Evolutionary conservation across 2,329 filamentous ascomycete species (phyloP).

Genomic region (Cladosporium sp.): DNA sequence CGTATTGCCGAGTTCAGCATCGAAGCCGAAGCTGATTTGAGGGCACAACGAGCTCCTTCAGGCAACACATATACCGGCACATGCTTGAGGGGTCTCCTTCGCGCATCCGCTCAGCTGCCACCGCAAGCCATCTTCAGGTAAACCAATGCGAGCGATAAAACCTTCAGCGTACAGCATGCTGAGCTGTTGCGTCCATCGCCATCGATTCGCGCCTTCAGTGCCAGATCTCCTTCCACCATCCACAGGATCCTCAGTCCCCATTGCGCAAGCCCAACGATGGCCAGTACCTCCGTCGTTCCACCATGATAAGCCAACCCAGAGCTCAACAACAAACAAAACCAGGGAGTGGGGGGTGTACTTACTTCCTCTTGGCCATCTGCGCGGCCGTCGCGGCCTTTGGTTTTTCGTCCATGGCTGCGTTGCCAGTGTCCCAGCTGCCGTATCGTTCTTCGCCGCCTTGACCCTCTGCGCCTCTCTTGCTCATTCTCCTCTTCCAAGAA

Average conservation of each 20-base stretch:
- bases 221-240: not conserved
- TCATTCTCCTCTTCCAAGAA: constrained; percentile 25
- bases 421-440: constrained; percentile 23
- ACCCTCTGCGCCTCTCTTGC: constrained; percentile 32
- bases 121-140: not conserved
- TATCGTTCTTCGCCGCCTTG: constrained; percentile 34
- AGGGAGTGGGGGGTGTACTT: constrained; percentile 24
- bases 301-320: constrained; percentile 1
- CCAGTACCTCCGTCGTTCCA: not conserved
- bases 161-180: not conserved
- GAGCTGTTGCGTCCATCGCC: not conserved
- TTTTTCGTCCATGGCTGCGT: constrained; percentile 26
- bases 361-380: constrained; percentile 39
- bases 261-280: not conserved
- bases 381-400: constrained; percentile 36
- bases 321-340: constrained; percentile 9
- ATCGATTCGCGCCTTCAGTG: not conserved
- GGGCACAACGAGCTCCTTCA: not conserved
- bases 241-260: not conserved
- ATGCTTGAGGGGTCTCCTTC: not conserved
- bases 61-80: not conserved
- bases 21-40: not conserved
- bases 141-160: not conserved
- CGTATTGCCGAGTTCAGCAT: not conserved
- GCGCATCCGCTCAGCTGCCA: not conserved